Evolutionary conservation across 2,329 filamentous ascomycete genomes (phyloP).

Genomic region (Colletotrichum aenigma): DNA sequence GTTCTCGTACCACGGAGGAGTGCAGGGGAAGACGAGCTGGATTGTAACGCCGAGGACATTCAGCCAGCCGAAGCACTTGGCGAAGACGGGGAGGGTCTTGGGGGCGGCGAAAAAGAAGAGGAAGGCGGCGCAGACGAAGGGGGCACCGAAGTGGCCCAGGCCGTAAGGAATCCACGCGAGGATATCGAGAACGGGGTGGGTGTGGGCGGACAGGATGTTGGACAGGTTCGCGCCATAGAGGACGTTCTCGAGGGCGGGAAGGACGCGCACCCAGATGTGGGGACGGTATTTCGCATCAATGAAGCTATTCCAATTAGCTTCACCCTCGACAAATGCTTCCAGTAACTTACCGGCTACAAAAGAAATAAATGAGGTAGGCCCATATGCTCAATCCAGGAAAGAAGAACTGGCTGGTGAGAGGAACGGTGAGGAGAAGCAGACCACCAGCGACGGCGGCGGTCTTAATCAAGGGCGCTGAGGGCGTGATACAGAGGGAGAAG

Average conservation of each 20-base stretch:
- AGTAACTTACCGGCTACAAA: slow-evolving; percentile 81
- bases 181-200: slow-evolving; percentile 81
- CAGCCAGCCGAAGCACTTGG: slow-evolving; percentile 89
- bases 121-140: slow-evolving; percentile 76
- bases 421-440: slow-evolving; percentile 75
- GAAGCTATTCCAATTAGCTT: slow-evolving; percentile 62
- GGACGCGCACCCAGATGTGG: slow-evolving; percentile 92
- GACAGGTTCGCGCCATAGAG: slow-evolving; percentile 94
- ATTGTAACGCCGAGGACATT: slow-evolving; percentile 87
- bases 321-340: neutral
- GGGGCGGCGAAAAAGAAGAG: slow-evolving; percentile 92
- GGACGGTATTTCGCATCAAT: slow-evolving; percentile 88
- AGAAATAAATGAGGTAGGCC: slow-evolving; percentile 90
- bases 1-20: slow-evolving; percentile 97
- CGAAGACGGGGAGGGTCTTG: slow-evolving; percentile 83
- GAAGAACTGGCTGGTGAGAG: slow-evolving; percentile 89
- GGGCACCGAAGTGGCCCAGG: slow-evolving; percentile 86
- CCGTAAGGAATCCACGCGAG: slow-evolving; percentile 95
- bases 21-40: slow-evolving; percentile 90
- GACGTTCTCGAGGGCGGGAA: slow-evolving; percentile 94
- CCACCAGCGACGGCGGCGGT: slow-evolving; percentile 71
- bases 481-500: slow-evolving; percentile 84
- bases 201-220: slow-evolving; percentile 92
- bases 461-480: slow-evolving; percentile 81
- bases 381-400: slow-evolving; percentile 85